These are phyloP conservation scores for Colletotrichum orbiculare DNA, from an alignment of 2,329 filamentous ascomycete species.

Conservation along the genomic window DNA sequence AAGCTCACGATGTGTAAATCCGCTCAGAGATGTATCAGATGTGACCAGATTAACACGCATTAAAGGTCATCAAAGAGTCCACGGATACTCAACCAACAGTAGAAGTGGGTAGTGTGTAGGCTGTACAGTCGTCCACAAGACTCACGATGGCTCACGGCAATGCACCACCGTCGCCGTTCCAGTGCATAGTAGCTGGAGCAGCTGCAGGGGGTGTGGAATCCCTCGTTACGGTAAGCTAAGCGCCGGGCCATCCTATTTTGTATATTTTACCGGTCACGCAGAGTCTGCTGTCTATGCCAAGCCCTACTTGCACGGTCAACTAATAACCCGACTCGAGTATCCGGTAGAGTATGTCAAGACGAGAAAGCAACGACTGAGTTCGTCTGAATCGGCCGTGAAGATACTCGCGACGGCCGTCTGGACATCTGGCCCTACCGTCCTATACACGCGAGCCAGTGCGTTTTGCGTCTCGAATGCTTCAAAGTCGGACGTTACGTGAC, in stretches of 20 bases:
- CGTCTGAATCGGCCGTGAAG: constrained; percentile 10
- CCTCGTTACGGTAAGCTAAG: constrained; percentile 7
- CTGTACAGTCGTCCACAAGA: not conserved
- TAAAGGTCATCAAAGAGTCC: no score
- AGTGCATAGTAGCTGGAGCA: constrained; percentile 4
- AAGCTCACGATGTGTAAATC: no score
- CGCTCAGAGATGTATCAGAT: no score
- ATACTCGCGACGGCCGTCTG: constrained; percentile 22
- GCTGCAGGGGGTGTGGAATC: constrained; percentile 14
- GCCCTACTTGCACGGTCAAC: no score
- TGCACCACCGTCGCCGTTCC: not conserved
- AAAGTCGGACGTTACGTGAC: constrained; percentile 41
- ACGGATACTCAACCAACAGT: no score
- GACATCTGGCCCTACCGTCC: constrained; percentile 13
- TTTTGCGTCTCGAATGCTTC: constrained; percentile 39
- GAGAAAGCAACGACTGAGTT: constrained; percentile 31
- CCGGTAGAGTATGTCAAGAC: constrained; percentile 33
- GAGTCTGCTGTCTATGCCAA: no score
- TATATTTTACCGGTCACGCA: no score
- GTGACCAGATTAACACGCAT: no score
- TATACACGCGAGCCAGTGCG: constrained; percentile 35
- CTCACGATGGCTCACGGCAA: not conserved
- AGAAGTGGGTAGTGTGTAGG: no score
- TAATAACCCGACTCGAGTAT: not conserved
- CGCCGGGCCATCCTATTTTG: no score